phyloP scores from a whole-genome alignment of 176 grass and related monocot species.

The Cenchrus purpureus region DNA sequence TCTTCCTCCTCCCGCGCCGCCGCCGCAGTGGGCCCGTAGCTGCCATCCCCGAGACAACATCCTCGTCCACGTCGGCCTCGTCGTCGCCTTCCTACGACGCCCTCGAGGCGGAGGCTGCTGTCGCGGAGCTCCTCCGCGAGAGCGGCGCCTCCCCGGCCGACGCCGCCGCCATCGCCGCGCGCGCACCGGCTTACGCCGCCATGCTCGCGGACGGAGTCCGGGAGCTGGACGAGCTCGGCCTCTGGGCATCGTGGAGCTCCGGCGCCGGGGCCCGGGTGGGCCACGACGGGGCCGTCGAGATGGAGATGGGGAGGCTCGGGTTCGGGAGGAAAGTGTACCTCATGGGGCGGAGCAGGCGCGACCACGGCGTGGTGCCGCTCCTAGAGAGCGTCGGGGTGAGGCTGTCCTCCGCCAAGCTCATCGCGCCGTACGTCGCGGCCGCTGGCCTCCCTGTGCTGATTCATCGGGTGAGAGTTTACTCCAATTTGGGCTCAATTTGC shows the following conservation, averaged over 20 bases:
- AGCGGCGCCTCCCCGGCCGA: conserved; percentile 55
- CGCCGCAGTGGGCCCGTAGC: neutral
- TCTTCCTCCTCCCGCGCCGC: conserved; percentile 2
- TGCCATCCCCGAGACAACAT: neutral
- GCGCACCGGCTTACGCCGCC: conserved; percentile 57
- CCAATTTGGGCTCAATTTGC: neutral
- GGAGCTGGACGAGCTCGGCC: conserved; percentile 69
- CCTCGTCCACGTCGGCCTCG: neutral
- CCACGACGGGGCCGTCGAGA: conserved; percentile 3
- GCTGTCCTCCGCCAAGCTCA: conserved; percentile 76
- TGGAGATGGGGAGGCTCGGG: conserved; percentile 53
- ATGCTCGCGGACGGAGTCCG: conserved; percentile 74
- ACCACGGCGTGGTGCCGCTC: conserved; percentile 66
- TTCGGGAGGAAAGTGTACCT: conserved; percentile 84
- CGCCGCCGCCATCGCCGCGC: conserved; percentile 51
- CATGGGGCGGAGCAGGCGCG: conserved; percentile 84
- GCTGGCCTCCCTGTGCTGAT: conserved; percentile 67
- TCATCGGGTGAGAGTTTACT: conserved; percentile 46
- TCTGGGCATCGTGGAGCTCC: conserved; percentile 83
- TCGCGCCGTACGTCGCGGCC: conserved; percentile 63
- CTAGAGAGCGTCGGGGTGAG: conserved; percentile 80
- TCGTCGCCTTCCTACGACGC: neutral
- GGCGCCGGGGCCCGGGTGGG: conserved; percentile 13
- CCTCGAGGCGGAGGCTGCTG: conserved; percentile 50
- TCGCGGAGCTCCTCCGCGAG: conserved; percentile 59